These are phyloP conservation scores for Infundibulicybe gibba DNA, from an alignment of 768 basidiomycete species.

Conservation along the genomic window DNA sequence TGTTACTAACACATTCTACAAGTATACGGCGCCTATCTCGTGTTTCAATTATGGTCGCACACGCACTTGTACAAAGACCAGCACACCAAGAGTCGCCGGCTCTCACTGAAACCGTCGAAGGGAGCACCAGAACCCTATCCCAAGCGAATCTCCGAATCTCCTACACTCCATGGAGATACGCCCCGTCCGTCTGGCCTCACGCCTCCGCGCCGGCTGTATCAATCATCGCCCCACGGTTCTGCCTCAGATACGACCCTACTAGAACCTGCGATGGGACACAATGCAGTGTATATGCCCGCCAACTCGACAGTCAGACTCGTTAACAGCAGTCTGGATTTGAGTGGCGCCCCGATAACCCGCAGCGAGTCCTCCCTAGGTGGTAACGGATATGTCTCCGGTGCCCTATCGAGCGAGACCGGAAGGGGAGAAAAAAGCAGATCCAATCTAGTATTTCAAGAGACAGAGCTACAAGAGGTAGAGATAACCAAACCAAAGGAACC, in stretches of 20 bases:
- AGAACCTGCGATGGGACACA: not conserved
- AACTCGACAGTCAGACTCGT: slow-evolving; percentile 14
- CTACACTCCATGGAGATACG: no score
- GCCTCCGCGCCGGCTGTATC: not conserved
- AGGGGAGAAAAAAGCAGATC: not conserved
- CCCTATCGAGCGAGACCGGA: not conserved
- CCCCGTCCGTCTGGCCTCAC: no score
- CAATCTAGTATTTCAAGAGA: not conserved
- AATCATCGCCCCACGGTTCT: slow-evolving; percentile 1
- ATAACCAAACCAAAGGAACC: slow-evolving; percentile 33
- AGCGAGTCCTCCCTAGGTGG: slow-evolving; percentile 1
- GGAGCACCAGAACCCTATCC: not conserved
- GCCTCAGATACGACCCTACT: not conserved
- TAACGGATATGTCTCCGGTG: not conserved
- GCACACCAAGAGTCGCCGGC: slow-evolving; percentile 37
- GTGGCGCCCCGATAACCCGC: not conserved
- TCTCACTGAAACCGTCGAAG: slow-evolving; percentile 18
- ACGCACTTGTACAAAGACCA: slow-evolving; percentile 60
- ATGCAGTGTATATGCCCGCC: not conserved
- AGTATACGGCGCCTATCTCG: slow-evolving; percentile 71
- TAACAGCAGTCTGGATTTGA: not conserved
- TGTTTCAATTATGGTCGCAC: slow-evolving; percentile 82
- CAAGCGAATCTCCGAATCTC: not conserved
- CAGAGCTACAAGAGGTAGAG: not conserved
- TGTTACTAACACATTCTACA: slow-evolving; percentile 2